Conservation (phyloP, 192 early-diverging fungal species). For the Backusella liffmaniae region DNA sequence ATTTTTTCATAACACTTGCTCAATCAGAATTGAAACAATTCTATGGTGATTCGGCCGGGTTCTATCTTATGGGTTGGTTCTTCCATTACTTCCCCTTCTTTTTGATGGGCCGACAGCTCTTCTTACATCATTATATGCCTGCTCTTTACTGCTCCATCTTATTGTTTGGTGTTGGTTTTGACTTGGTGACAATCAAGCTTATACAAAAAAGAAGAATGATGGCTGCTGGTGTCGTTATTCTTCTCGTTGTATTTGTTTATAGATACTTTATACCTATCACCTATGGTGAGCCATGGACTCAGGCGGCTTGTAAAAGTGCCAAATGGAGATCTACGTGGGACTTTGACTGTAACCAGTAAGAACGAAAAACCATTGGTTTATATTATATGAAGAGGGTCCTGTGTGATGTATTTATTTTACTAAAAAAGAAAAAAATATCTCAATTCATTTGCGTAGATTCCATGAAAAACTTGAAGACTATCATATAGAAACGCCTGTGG, state of each 20-base stretch:
- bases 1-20: neutral
- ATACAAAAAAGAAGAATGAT: conserved; percentile 47
- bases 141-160: conserved; percentile 90
- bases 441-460: neutral
- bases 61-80: conserved; percentile 78
- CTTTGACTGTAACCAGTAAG: conserved; percentile 31
- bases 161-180: conserved; percentile 70
- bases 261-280: conserved; percentile 70
- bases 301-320: conserved; percentile 67
- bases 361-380: neutral
- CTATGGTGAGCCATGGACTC: conserved; percentile 83
- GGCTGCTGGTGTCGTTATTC: conserved; percentile 51
- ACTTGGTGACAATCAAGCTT: conserved; percentile 69
- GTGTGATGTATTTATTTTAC: neutral
- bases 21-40: conserved; percentile 26
- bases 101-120: conserved; percentile 89
- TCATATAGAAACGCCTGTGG: neutral
- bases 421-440: no score
- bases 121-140: conserved; percentile 95
- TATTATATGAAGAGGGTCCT: no score
- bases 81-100: conserved; percentile 92
- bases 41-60: conserved; percentile 63
- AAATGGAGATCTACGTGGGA: conserved; percentile 80
- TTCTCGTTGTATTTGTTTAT: conserved; percentile 67
- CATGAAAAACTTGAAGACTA: conserved; percentile 3